These are phyloP conservation scores for Phaeomoniella chlamydospora DNA, from an alignment of 2,329 filamentous ascomycete species.

Conservation along the genomic window DNA sequence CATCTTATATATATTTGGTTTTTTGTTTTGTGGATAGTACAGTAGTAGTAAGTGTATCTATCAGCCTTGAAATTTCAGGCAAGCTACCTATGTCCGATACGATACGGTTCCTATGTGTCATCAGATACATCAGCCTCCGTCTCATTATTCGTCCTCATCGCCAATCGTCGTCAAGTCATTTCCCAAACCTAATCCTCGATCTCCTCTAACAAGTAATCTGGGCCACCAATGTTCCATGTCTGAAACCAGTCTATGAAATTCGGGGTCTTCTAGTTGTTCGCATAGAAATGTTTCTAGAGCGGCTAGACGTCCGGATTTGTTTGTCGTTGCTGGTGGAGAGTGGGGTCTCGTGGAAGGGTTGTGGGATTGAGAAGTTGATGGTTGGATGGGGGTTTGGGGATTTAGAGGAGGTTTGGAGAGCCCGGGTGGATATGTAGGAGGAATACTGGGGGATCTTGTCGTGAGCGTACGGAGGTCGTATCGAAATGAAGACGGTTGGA, in stretches of 20 bases:
- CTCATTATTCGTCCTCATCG: no score
- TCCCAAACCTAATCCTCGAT: no score
- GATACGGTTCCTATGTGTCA: no score
- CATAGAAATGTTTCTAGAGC: slow-evolving; percentile 26
- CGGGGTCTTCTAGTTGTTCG: slow-evolving; percentile 23
- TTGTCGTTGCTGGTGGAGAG: not conserved
- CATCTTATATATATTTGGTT: no score
- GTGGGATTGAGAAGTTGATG: slow-evolving; percentile 3
- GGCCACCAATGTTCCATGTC: slow-evolving; percentile 13
- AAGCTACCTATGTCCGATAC: no score
- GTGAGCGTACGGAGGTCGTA: slow-evolving; percentile 1
- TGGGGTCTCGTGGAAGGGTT: not conserved
- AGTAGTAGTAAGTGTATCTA: no score
- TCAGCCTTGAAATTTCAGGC: no score
- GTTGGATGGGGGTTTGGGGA: slow-evolving; percentile 6
- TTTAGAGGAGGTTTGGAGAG: slow-evolving; percentile 1
- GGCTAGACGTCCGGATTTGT: slow-evolving; percentile 10
- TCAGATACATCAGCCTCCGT: no score
- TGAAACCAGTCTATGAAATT: slow-evolving; percentile 23
- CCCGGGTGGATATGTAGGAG: not conserved
- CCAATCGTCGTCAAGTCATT: no score
- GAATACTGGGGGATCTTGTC: slow-evolving; percentile 1
- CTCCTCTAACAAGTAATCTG: not conserved
- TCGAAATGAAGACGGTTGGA: not conserved
- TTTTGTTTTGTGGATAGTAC: no score